Base-by-base conservation (phyloP, 306 rosid genomes). In the Trichosanthes truncata region DNA sequence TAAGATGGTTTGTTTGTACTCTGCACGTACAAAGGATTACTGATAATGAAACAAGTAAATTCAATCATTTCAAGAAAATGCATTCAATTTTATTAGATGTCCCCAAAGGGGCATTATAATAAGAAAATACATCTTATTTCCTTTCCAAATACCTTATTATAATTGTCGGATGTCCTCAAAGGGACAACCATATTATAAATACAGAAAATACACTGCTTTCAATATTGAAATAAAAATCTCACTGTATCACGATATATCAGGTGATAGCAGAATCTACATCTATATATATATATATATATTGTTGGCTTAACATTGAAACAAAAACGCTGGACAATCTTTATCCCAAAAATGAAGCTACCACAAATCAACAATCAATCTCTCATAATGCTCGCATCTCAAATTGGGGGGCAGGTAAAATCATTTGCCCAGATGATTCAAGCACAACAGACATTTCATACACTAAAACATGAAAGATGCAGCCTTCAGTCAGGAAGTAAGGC, bases 391-490 rank as follows among this genome's bases (percentile, higher is more conserved):
- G 21, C 40, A 71, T 43, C 41, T 14, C 57, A 12, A 14, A 72
- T 17, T 13, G 25, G 53, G 25, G 17, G 3, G 14, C 18, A 31
- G n/a, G 55, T 45, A 13, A 25, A 72, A 72, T 72, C 77, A 72
- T 72, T 23, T 26, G 38, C 33, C 57, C 25, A 72, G 36, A 72
- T 72, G 77, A 45, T 72, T 25, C 77, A 72, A 72, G 59, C 77
- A 72, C 40, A 46, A 7, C 6, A 13, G 2, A 26, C 77, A 72
- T 25, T 72, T 25, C 21, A 6, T 15, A 72, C 18, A 3, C 43
- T 43, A 40, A 21, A 12, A 21, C 29, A 23, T 5, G 33, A 51
- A 41, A 43, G n/a, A 69, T 38, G 76, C 20, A 23, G 51, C 74
- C 76, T 12, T 21, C 76, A 5, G 35, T 1, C 8, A 11, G 51